Conservation (phyloP, 345 rosid species). For the Nasturtium officinale region DNA sequence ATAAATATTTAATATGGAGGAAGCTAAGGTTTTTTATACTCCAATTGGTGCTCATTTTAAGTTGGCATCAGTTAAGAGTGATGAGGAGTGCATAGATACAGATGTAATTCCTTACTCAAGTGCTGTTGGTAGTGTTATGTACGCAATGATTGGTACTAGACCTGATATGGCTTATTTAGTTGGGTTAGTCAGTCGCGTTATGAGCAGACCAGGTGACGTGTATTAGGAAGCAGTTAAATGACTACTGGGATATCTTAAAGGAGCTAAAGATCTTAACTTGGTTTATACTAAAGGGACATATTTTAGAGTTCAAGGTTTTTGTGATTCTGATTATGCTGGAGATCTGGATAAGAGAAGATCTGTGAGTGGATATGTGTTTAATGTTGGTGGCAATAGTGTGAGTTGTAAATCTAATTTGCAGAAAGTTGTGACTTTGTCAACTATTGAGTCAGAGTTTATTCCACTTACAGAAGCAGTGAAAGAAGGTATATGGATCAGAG, state of each 20-base stretch:
- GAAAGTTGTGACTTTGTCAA: background rate
- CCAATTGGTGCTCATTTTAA: background rate
- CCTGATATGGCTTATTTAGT: background rate
- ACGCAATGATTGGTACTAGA: background rate
- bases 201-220: accelerated
- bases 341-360: background rate
- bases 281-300: background rate
- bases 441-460: background rate
- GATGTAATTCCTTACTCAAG: background rate
- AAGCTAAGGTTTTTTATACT: accelerated
- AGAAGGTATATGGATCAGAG: background rate
- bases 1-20: accelerated
- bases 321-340: background rate
- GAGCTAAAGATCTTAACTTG: accelerated
- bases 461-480: background rate
- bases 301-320: accelerated
- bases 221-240: background rate
- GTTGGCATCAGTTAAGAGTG: accelerated
- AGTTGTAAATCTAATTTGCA: background rate
- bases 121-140: background rate
- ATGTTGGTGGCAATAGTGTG: background rate
- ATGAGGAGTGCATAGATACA: background rate
- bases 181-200: accelerated
- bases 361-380: background rate
- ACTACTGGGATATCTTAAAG: background rate